A percentile compares a stretch with the other conserved stretches of the same genome.
phyloP scores from a whole-genome alignment of 2,329 filamentous ascomycete species.

The Aspergillus aculeatinus region DNA sequence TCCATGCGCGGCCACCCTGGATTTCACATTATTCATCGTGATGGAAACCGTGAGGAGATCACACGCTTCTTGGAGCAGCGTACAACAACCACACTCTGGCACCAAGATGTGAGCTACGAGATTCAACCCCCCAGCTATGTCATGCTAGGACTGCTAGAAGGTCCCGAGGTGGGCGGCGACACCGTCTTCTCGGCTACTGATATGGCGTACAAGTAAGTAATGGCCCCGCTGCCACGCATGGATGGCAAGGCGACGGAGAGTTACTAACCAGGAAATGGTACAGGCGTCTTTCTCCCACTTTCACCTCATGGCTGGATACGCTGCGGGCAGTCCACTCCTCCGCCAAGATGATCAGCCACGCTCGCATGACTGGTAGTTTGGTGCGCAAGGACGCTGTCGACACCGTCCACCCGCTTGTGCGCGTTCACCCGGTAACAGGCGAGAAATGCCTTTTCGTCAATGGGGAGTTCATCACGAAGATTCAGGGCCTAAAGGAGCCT shows the following conservation, averaged over 20 bases:
- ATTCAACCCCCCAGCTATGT: conserved; percentile 50
- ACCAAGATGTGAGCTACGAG: conserved; percentile 52
- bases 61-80: conserved; percentile 44
- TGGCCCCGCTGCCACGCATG: background rate
- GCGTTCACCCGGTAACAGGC: conserved; percentile 51
- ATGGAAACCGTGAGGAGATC: conserved; percentile 47
- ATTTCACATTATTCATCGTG: conserved; percentile 49
- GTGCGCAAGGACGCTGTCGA: conserved; percentile 47
- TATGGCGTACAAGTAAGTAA: conserved; percentile 44
- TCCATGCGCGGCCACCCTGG: conserved; percentile 43
- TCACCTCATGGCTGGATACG: conserved; percentile 40
- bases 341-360: conserved; percentile 46
- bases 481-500: conserved; percentile 50
- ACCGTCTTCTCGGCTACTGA: conserved; percentile 49
- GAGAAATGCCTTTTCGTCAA: conserved; percentile 52
- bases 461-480: conserved; percentile 50
- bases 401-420: conserved; percentile 47
- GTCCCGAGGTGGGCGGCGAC: conserved; percentile 52
- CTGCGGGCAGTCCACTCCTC: conserved; percentile 43
- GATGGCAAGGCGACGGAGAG: background rate
- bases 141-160: conserved; percentile 50
- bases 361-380: conserved; percentile 43
- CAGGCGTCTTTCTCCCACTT: conserved; percentile 51
- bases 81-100: conserved; percentile 50
- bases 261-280: conserved; percentile 1